Conservation (phyloP, 352 stramenopile genomes). For the Halophytophthora batemanensis region DNA sequence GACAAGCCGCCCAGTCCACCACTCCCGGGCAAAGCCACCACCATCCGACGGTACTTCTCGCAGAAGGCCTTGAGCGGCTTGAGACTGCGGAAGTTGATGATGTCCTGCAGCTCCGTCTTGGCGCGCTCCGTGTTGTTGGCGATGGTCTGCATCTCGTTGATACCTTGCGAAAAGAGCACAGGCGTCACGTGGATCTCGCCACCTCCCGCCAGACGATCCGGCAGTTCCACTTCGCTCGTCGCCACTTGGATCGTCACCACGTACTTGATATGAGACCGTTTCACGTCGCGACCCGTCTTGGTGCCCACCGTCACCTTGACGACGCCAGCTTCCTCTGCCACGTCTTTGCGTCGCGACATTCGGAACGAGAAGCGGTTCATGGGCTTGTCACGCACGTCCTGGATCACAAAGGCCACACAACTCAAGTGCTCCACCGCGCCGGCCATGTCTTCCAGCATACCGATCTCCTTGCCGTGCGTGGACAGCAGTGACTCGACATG, state of each 20-base stretch:
- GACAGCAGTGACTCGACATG: constrained; percentile 93
- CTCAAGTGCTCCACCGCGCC: constrained; percentile 78
- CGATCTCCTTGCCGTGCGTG: constrained; percentile 94
- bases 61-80: constrained; percentile 78
- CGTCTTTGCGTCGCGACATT: constrained; percentile 76
- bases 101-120: constrained; percentile 87
- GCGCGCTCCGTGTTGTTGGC: constrained; percentile 89
- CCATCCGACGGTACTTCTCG: constrained; percentile 74
- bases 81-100: constrained; percentile 88
- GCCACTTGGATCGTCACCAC: constrained; percentile 80
- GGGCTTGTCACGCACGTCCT: constrained; percentile 84
- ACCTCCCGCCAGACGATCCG: constrained; percentile 57
- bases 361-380: constrained; percentile 86
- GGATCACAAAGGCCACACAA: constrained; percentile 83
- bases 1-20: constrained; percentile 26
- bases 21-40: constrained; percentile 49
- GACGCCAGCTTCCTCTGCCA: constrained; percentile 65
- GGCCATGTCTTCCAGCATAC: constrained; percentile 94
- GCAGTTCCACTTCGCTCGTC: constrained; percentile 72
- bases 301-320: constrained; percentile 77
- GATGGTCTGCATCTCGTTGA: constrained; percentile 95
- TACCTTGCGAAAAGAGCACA: constrained; percentile 88
- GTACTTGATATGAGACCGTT: constrained; percentile 74
- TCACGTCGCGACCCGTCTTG: constrained; percentile 45
- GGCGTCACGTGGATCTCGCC: constrained; percentile 84